Evolutionary conservation across 2,329 filamentous ascomycete species (phyloP).

Genomic region (Mycosphaerella sp.): DNA sequence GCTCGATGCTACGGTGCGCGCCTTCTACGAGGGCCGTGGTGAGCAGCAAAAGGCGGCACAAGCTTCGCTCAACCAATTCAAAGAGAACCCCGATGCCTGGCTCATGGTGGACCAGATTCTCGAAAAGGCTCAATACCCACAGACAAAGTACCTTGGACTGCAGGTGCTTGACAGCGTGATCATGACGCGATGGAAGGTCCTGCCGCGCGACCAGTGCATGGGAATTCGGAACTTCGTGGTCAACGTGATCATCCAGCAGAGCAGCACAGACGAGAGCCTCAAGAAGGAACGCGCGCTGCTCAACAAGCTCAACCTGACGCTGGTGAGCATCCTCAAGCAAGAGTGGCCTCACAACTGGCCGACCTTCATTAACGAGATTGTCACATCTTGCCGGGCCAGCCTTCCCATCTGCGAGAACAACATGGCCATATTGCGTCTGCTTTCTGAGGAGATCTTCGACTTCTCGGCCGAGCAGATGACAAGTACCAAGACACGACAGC

Average conservation of each 20-base stretch:
- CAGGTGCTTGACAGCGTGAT: slow-evolving; percentile 98
- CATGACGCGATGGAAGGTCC: slow-evolving; percentile 97
- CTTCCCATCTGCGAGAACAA: slow-evolving; percentile 99
- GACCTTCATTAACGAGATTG: slow-evolving; percentile 99
- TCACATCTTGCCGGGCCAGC: slow-evolving; percentile 89
- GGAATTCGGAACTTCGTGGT: slow-evolving; percentile 99
- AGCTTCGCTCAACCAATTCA: slow-evolving; percentile 92
- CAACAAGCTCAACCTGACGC: slow-evolving; percentile 96
- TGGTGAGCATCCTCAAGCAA: slow-evolving; percentile 96
- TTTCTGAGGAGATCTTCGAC: slow-evolving; percentile 98
- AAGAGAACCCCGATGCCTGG: slow-evolving; percentile 98
- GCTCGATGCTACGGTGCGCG: slow-evolving; percentile 91
- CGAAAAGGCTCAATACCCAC: slow-evolving; percentile 82
- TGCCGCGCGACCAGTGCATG: slow-evolving; percentile 91
- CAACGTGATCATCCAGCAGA: slow-evolving; percentile 94
- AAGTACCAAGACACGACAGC: slow-evolving; percentile 89
- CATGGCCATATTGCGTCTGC: slow-evolving; percentile 91
- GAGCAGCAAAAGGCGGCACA: slow-evolving; percentile 96
- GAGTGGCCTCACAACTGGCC: slow-evolving; percentile 99
- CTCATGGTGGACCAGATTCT: slow-evolving; percentile 95
- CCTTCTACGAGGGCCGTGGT: slow-evolving; percentile 96
- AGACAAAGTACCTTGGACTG: slow-evolving; percentile 95
- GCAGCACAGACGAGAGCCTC: slow-evolving; percentile 80
- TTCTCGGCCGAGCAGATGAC: slow-evolving; percentile 99
- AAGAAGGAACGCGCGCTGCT: slow-evolving; percentile 79